phyloP scores from a whole-genome alignment of 495 filamentous ascomycete genomes.

The Xylaria flabelliformis region DNA sequence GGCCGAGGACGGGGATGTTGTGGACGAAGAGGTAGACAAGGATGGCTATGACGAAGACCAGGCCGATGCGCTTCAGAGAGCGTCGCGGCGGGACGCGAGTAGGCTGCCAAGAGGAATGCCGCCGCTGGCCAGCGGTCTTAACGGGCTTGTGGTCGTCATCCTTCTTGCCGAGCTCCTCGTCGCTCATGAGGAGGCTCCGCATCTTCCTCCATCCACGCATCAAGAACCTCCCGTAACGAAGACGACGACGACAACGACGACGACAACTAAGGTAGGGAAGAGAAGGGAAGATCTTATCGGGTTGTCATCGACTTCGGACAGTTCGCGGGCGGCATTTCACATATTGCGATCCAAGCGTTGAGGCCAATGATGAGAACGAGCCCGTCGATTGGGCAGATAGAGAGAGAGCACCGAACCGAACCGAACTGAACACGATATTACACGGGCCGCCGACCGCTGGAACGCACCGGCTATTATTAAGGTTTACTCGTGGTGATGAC shows the following conservation, averaged over 20 bases:
- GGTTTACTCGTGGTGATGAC: background rate
- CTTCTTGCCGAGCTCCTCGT: slow-evolving; percentile 57
- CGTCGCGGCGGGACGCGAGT: slow-evolving; percentile 46
- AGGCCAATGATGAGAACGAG: background rate
- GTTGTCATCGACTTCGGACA: slow-evolving; percentile 5
- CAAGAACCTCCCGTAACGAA: slow-evolving; percentile 29
- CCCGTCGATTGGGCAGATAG: background rate
- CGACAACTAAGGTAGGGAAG: background rate
- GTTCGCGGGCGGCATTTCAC: slow-evolving; percentile 22
- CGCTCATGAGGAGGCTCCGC: slow-evolving; percentile 48
- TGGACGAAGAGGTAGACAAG: slow-evolving; percentile 51
- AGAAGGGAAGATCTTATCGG: slow-evolving; percentile 20
- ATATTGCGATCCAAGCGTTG: slow-evolving; percentile 18
- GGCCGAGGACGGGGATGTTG: slow-evolving; percentile 49
- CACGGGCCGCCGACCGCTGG: background rate
- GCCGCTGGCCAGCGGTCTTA: slow-evolving; percentile 33
- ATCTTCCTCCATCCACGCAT: slow-evolving; percentile 45
- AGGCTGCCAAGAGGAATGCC: slow-evolving; percentile 45
- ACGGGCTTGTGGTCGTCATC: slow-evolving; percentile 55
- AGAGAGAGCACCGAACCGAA: background rate
- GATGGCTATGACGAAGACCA: slow-evolving; percentile 39
- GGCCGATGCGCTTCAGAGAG: slow-evolving; percentile 45
- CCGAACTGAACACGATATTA: background rate
- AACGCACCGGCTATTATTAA: background rate
- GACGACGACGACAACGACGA: background rate